phyloP scores from a whole-genome alignment of 2,329 filamentous ascomycete genomes.

The Hypoxylon sp. region DNA sequence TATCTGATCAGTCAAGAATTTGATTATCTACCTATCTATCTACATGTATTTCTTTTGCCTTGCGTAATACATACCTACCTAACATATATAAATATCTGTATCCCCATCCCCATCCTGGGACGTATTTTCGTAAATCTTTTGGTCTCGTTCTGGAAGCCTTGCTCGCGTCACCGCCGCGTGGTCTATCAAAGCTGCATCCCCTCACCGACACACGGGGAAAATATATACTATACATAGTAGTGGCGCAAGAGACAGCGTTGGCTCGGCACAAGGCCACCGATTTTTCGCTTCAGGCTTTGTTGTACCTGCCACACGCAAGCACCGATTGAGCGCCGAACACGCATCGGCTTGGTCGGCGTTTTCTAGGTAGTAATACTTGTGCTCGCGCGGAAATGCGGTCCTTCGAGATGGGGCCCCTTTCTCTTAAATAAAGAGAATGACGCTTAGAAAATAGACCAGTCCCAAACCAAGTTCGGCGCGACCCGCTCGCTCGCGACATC shows the following conservation, averaged over 20 bases:
- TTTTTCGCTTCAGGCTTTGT: background rate
- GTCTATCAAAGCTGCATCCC: background rate
- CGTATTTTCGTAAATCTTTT: slow-evolving; percentile 28
- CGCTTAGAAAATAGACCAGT: background rate
- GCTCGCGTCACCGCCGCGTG: slow-evolving; percentile 16
- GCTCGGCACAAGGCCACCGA: background rate
- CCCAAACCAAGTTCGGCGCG: slow-evolving; percentile 12
- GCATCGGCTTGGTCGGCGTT: slow-evolving; percentile 19
- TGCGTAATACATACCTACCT: slow-evolving; percentile 25
- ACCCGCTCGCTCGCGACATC: slow-evolving; percentile 40
- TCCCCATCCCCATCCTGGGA: slow-evolving; percentile 26
- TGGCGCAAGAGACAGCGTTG: background rate
- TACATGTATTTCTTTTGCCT: background rate
- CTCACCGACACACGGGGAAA: slow-evolving; percentile 29
- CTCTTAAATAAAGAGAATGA: slow-evolving; percentile 16
- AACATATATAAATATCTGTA: slow-evolving; percentile 38
- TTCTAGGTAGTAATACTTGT: slow-evolving; percentile 7
- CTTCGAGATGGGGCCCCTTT: slow-evolving; percentile 6
- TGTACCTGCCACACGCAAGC: slow-evolving; percentile 31
- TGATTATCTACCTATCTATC: background rate
- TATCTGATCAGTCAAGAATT: slow-evolving; percentile 16
- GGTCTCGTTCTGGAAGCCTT: slow-evolving; percentile 26
- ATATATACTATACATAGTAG: background rate
- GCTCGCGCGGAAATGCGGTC: background rate
- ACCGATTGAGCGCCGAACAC: slow-evolving; percentile 23